phyloP scores from a whole-genome alignment of 2,329 filamentous ascomycete genomes.

The Botryotinia narcissicola region DNA sequence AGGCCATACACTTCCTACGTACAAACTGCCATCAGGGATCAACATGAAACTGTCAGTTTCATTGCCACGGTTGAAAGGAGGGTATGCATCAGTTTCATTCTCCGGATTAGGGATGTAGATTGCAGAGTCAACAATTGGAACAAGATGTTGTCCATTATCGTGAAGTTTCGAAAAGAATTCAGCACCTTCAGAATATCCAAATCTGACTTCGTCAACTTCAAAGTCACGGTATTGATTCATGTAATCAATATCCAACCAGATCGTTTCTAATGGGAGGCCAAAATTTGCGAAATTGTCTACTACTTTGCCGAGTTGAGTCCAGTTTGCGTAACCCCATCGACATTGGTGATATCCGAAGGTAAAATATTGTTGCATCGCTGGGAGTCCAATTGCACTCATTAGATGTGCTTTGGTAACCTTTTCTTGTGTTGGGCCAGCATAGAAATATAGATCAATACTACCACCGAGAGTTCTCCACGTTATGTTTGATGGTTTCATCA shows the following conservation, averaged over 20 bases:
- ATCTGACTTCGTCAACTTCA: constrained; percentile 58
- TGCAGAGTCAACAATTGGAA: constrained; percentile 69
- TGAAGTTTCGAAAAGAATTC: constrained; percentile 62
- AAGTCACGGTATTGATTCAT: constrained; percentile 63
- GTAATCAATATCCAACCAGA: constrained; percentile 69
- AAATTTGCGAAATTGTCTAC: constrained; percentile 63
- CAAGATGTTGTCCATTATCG: constrained; percentile 58
- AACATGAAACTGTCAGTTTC: constrained; percentile 54
- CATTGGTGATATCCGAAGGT: constrained; percentile 82
- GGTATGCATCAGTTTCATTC: constrained; percentile 64
- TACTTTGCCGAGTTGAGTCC: constrained; percentile 64
- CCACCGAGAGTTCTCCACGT: constrained; percentile 76
- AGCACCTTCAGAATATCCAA: constrained; percentile 55
- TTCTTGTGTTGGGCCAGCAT: constrained; percentile 66
- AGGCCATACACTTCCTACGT: constrained; percentile 69
- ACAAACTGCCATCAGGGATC: constrained; percentile 55
- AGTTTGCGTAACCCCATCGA: constrained; percentile 77
- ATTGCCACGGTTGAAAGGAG: constrained; percentile 60
- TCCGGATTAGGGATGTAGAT: constrained; percentile 68
- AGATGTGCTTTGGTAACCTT: constrained; percentile 72
- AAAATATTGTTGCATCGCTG: constrained; percentile 79
- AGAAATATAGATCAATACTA: constrained; percentile 76
- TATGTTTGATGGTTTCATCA: constrained; percentile 61
- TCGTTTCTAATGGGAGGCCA: constrained; percentile 68
- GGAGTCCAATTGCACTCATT: constrained; percentile 62